A percentile compares a stretch with the other conserved stretches of the same genome.
Conservation (phyloP, 192 early-diverging fungal species). For the Thamnidium elegans region DNA sequence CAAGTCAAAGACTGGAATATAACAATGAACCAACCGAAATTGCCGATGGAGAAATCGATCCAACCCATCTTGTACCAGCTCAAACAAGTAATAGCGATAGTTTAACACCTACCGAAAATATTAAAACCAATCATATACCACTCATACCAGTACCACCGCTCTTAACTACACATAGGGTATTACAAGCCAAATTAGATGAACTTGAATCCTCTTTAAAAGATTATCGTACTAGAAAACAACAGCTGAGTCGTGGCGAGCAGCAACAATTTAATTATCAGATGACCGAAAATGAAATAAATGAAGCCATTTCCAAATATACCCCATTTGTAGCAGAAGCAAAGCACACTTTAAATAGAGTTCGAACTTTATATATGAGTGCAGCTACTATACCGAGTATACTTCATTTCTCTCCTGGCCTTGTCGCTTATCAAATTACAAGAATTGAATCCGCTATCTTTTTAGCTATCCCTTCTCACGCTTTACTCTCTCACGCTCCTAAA, state of each 20-base stretch:
- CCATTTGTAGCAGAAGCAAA: conserved; percentile 42
- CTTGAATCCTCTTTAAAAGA: conserved; percentile 38
- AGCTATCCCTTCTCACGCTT: conserved; percentile 50
- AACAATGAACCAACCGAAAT: background rate
- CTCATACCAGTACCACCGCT: conserved; percentile 52
- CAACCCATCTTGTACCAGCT: conserved; percentile 47
- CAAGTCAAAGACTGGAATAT: background rate
- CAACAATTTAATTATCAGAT: background rate
- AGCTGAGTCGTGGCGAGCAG: conserved; percentile 3
- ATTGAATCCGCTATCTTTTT: conserved; percentile 65
- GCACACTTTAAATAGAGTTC: conserved; percentile 44
- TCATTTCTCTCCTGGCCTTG: conserved; percentile 54
- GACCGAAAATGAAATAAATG: conserved; percentile 38
- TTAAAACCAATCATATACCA: conserved; percentile 49
- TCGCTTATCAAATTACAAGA: conserved; percentile 61
- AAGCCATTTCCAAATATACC: conserved; percentile 41
- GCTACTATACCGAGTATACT: conserved; percentile 46
- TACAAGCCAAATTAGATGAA: conserved; percentile 45
- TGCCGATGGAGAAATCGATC: conserved; percentile 38
- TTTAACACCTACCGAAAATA: conserved; percentile 28
- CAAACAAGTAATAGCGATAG: conserved; percentile 44
- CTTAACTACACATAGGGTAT: conserved; percentile 41
- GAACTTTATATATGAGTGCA: conserved; percentile 42
- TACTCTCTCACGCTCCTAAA: conserved; percentile 58
- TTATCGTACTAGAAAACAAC: conserved; percentile 18